phyloP scores from a whole-genome alignment of 106 monocot species.

The Allium sativum region DNA sequence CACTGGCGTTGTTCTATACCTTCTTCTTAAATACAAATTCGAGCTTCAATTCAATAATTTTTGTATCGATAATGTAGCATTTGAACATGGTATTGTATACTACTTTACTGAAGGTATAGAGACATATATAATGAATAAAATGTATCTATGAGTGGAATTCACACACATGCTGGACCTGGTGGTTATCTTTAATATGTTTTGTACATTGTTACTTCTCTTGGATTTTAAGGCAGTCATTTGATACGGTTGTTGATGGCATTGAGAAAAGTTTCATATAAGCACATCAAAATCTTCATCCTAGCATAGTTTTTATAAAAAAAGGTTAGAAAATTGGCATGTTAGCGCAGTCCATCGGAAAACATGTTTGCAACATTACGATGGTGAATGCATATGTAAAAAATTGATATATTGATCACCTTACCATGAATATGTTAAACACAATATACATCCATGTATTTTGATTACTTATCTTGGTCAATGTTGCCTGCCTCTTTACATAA shows the following conservation, averaged over 20 bases:
- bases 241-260: slow-evolving; percentile 82
- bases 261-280: slow-evolving; percentile 79
- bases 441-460: too few relatives aligned
- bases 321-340: slow-evolving; percentile 20
- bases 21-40: too few relatives aligned
- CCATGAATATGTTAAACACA: too few relatives aligned
- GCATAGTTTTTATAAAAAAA: slow-evolving; percentile 57
- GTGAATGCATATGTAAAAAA: too few relatives aligned
- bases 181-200: slow-evolving; percentile 92
- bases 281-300: slow-evolving; percentile 79
- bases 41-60: too few relatives aligned
- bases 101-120: slow-evolving; percentile 47
- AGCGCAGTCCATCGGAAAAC: background rate
- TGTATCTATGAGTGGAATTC: slow-evolving; percentile 88
- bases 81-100: background rate
- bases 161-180: slow-evolving; percentile 88
- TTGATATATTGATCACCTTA: too few relatives aligned
- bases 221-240: slow-evolving; percentile 87
- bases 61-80: background rate
- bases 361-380: too few relatives aligned
- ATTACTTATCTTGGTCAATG: too few relatives aligned
- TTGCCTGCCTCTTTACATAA: too few relatives aligned
- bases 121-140: slow-evolving; percentile 64
- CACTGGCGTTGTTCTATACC: too few relatives aligned
- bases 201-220: slow-evolving; percentile 86